Evolutionary conservation across 2,329 filamentous ascomycete genomes (phyloP).

Genomic region (Exophiala sp.): DNA sequence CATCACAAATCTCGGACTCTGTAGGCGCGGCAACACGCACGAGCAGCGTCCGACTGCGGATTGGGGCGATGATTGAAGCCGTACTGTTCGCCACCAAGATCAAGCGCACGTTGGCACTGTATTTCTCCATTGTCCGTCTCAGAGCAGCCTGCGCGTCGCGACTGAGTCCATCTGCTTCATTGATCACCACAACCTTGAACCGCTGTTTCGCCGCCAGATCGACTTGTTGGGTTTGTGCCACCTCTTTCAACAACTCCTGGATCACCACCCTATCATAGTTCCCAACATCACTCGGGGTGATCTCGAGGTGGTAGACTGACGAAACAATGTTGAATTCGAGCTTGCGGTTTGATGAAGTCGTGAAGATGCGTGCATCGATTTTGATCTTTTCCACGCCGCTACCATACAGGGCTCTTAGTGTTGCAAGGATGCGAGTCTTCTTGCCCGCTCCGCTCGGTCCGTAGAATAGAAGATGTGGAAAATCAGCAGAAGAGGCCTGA

Average conservation of each 20-base stretch:
- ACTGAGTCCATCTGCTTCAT: constrained; percentile 91
- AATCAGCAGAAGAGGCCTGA: constrained; percentile 87
- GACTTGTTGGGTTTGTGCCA: constrained; percentile 98
- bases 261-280: constrained; percentile 94
- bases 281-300: constrained; percentile 93
- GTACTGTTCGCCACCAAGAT: constrained; percentile 94
- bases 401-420: constrained; percentile 89
- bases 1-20: constrained; percentile 74
- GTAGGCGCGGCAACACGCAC: constrained; percentile 87
- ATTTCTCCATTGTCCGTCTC: constrained; percentile 97
- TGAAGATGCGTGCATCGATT: constrained; percentile 94
- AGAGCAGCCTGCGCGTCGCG: constrained; percentile 93
- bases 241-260: constrained; percentile 92
- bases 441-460: constrained; percentile 95
- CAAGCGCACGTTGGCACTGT: constrained; percentile 85
- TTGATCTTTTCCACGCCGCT: constrained; percentile 99
- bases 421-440: constrained; percentile 94
- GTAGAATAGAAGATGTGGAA: constrained; percentile 94
- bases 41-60: constrained; percentile 82
- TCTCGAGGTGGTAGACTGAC: constrained; percentile 95
- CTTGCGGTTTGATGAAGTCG: constrained; percentile 85
- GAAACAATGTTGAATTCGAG: constrained; percentile 98
- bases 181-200: constrained; percentile 99
- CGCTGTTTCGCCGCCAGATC: constrained; percentile 81
- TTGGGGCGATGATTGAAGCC: constrained; percentile 98